Evolutionary conservation across 2,329 filamentous ascomycete species (phyloP).

Genomic region (Aspergillus neotritici): DNA sequence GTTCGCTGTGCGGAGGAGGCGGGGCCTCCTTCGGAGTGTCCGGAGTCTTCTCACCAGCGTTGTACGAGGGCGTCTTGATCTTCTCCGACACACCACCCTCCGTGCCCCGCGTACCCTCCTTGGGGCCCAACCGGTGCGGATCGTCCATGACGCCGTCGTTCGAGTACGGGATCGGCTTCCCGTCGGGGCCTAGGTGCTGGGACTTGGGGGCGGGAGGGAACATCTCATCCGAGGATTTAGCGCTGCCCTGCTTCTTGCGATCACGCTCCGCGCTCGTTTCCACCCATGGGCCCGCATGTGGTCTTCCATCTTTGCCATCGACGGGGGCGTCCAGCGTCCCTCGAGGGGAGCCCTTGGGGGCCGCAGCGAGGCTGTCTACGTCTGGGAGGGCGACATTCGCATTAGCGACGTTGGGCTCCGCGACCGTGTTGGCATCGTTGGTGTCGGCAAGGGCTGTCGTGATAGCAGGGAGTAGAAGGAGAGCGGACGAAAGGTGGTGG

Average conservation of each 20-base stretch:
- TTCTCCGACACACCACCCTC: conserved; percentile 87
- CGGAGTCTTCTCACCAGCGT: conserved; percentile 64
- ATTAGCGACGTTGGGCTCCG: conserved; percentile 4
- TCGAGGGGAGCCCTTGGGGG: conserved; percentile 29
- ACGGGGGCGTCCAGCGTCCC: conserved; percentile 78
- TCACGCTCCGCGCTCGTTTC: conserved; percentile 46
- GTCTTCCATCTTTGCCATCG: conserved; percentile 89
- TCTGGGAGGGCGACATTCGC: conserved; percentile 14
- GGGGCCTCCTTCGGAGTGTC: conserved; percentile 80
- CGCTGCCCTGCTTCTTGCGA: conserved; percentile 36
- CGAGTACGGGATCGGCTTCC: conserved; percentile 45
- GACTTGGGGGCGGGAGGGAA: conserved; percentile 20
- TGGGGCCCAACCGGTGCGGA: conserved; percentile 66
- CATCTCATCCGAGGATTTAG: conserved; percentile 31
- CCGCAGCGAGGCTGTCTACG: conserved; percentile 10
- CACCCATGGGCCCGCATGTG: conserved; percentile 74
- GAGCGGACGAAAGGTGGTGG: conserved; percentile 23
- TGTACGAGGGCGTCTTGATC: conserved; percentile 65
- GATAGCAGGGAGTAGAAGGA: conserved; percentile 33
- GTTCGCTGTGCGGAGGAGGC: conserved; percentile 73
- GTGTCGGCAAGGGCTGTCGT: conserved; percentile 21
- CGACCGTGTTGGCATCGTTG: conserved; percentile 10
- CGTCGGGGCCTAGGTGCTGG: conserved; percentile 38
- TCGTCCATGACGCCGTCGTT: conserved; percentile 91
- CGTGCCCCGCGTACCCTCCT: conserved; percentile 80